Evolutionary conservation across 495 filamentous ascomycete species (phyloP).

Genomic region (Xylaria sp.): DNA sequence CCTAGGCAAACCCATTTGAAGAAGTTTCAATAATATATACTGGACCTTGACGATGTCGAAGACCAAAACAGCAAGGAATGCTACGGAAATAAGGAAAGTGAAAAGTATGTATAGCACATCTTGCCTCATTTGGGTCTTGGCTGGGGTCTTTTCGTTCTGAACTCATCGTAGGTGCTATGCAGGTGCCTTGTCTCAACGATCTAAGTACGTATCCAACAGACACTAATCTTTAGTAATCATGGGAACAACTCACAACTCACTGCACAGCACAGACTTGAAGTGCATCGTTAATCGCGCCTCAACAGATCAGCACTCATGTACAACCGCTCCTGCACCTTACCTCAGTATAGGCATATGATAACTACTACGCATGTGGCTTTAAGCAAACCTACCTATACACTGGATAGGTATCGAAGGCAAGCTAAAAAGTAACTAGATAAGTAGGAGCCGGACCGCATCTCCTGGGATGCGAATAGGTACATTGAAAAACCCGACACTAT

Average conservation of each 20-base stretch:
- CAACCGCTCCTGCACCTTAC: not conserved
- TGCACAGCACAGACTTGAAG: slow-evolving; percentile 4
- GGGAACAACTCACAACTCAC: slow-evolving; percentile 15
- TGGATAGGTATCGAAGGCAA: not conserved
- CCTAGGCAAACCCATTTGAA: not conserved
- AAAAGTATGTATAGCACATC: not conserved
- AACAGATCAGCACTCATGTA: slow-evolving; percentile 11
- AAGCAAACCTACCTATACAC: not conserved
- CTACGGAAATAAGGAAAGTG: not conserved
- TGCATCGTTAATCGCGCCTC: slow-evolving; percentile 13
- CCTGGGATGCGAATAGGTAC: not conserved
- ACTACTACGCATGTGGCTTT: not conserved
- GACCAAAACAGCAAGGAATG: not conserved
- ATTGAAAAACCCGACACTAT: not conserved
- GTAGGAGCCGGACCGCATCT: not conserved
- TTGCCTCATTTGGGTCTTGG: slow-evolving; percentile 10
- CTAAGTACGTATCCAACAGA: not conserved
- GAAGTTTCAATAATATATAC: not conserved
- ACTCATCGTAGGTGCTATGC: slow-evolving; percentile 1
- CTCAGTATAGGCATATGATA: not conserved
- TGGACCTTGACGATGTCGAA: not conserved
- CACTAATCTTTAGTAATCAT: slow-evolving; percentile 21
- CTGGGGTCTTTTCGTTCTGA: not conserved
- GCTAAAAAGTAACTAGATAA: not conserved
- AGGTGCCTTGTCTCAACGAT: not conserved